phyloP scores from a whole-genome alignment of 2,329 filamentous ascomycete species.

The Stylonectria norvegica region DNA sequence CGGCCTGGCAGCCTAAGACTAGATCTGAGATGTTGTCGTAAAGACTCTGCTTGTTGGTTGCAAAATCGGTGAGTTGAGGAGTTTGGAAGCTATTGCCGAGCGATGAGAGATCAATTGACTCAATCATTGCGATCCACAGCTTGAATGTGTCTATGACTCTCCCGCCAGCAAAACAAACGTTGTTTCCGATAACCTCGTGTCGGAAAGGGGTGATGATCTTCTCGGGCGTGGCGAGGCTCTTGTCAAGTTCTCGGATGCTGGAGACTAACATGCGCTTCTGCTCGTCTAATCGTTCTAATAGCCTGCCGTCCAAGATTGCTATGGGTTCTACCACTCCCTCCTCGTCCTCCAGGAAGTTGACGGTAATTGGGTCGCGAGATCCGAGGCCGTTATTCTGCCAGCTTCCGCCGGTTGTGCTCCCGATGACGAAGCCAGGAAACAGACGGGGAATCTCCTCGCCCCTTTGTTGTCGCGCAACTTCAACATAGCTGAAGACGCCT shows the following conservation, averaged over 20 bases:
- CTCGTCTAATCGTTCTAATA: slow-evolving; percentile 82
- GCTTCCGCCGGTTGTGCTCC: slow-evolving; percentile 77
- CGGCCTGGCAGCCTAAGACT: slow-evolving; percentile 79
- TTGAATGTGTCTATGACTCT: slow-evolving; percentile 85
- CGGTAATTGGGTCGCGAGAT: slow-evolving; percentile 67
- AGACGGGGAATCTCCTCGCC: slow-evolving; percentile 92
- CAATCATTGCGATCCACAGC: slow-evolving; percentile 83
- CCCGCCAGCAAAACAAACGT: slow-evolving; percentile 72
- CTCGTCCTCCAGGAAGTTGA: slow-evolving; percentile 82
- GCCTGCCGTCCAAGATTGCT: slow-evolving; percentile 67
- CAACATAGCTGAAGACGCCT: slow-evolving; percentile 93
- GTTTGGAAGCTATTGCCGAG: slow-evolving; percentile 76
- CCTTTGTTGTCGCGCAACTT: slow-evolving; percentile 87
- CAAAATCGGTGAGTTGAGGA: slow-evolving; percentile 82
- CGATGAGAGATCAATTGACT: slow-evolving; percentile 84
- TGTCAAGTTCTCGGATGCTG: slow-evolving; percentile 82
- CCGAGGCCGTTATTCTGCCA: slow-evolving; percentile 75
- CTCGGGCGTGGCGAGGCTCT: slow-evolving; percentile 71
- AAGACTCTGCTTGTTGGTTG: slow-evolving; percentile 83
- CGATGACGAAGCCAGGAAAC: slow-evolving; percentile 87
- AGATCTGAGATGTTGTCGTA: slow-evolving; percentile 94
- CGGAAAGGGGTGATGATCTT: slow-evolving; percentile 76
- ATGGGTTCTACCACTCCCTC: slow-evolving; percentile 70
- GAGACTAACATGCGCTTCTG: slow-evolving; percentile 81
- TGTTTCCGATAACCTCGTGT: slow-evolving; percentile 78